These are phyloP conservation scores for Atkinsonella hypoxylon DNA, from an alignment of 2,329 filamentous ascomycete genomes.

Conservation along the genomic window DNA sequence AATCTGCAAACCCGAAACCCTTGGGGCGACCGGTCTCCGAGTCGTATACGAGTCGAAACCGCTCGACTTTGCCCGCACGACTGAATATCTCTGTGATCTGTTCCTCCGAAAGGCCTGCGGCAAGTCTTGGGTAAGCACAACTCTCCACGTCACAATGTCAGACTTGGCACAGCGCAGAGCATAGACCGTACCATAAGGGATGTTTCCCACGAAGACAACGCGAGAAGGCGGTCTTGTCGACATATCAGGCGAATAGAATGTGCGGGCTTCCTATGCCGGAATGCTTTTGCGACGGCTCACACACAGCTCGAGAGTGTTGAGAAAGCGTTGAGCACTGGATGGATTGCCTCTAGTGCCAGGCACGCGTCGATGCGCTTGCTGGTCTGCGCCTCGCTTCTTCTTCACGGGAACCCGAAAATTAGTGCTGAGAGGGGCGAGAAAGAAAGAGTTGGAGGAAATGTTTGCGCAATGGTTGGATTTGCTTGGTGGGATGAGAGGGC, in stretches of 20 bases:
- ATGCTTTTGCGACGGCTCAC: no score
- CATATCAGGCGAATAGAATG: slow-evolving; percentile 30
- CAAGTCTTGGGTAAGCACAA: slow-evolving; percentile 11
- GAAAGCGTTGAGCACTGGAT: no score
- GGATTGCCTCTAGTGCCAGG: no score
- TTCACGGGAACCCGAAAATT: neutral
- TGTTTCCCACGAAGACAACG: slow-evolving; percentile 77
- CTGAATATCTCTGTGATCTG: slow-evolving; percentile 91
- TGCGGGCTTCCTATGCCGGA: neutral
- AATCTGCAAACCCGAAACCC: slow-evolving; percentile 94
- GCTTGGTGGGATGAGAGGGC: no score
- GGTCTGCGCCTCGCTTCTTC: no score
- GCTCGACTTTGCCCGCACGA: slow-evolving; percentile 78
- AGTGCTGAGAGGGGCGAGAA: neutral
- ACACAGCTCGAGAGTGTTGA: no score
- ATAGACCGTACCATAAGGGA: slow-evolving; percentile 56
- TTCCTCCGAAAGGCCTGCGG: slow-evolving; percentile 79
- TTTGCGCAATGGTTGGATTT: neutral
- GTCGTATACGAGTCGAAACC: slow-evolving; percentile 90
- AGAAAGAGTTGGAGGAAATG: neutral
- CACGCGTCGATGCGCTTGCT: no score
- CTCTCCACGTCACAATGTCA: neutral
- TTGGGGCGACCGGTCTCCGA: slow-evolving; percentile 90
- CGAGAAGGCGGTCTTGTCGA: slow-evolving; percentile 64
- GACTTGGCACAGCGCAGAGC: neutral